A percentile compares a stretch with the other conserved stretches of the same genome.
These are phyloP conservation scores for Gigaspora rosea DNA, from an alignment of 192 early-diverging fungal species.

Conservation along the genomic window DNA sequence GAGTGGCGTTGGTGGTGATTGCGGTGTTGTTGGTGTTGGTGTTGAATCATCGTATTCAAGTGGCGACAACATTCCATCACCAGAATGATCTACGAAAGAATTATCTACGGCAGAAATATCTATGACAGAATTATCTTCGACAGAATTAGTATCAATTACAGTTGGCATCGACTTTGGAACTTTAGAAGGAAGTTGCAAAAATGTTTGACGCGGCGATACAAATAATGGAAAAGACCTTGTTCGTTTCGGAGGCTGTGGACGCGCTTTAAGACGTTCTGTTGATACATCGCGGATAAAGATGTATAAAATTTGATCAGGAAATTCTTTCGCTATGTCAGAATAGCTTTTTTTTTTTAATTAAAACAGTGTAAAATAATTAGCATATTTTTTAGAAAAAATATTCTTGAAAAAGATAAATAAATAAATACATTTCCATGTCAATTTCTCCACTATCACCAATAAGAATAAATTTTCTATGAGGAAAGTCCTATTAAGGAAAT, in stretches of 20 bases:
- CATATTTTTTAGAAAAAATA: neutral
- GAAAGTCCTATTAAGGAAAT: slow-evolving; percentile 58
- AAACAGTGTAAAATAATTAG: neutral
- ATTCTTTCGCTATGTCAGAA: slow-evolving; percentile 49
- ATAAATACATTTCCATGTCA: slow-evolving; percentile 68
- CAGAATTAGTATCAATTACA: neutral
- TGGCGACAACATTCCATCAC: too few species aligned
- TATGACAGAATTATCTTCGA: too few species aligned
- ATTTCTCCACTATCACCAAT: slow-evolving; percentile 87
- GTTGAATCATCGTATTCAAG: too few species aligned
- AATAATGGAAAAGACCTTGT: slow-evolving; percentile 24
- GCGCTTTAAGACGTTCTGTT: slow-evolving; percentile 24
- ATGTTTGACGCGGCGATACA: neutral
- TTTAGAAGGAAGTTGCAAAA: neutral
- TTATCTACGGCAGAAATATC: too few species aligned
- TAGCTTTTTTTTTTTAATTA: slow-evolving; percentile 38
- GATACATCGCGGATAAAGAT: slow-evolving; percentile 72
- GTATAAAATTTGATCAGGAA: slow-evolving; percentile 60
- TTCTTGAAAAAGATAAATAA: neutral
- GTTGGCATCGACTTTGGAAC: slow-evolving; percentile 6
- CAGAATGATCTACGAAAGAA: too few species aligned
- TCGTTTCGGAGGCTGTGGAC: neutral
- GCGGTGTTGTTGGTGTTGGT: too few species aligned
- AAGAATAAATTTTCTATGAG: slow-evolving; percentile 74
- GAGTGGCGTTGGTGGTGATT: too few species aligned